phyloP scores from a whole-genome alignment of 139 green algal genomes.

The Chlorella ohadii region DNA sequence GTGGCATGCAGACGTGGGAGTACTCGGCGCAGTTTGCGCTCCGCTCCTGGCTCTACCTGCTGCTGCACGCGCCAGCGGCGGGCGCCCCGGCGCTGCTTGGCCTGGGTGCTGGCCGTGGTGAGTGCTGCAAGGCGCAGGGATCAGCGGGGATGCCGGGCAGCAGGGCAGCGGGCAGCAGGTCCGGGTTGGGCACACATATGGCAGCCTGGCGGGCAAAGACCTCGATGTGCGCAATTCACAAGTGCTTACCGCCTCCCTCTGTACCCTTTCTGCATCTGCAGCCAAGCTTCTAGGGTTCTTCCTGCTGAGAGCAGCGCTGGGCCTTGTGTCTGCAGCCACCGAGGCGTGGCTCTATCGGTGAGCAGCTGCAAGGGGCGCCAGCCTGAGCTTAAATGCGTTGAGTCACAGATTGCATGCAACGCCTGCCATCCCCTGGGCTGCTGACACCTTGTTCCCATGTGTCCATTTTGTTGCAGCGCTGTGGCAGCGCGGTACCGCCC shows the following conservation, averaged over 20 bases:
- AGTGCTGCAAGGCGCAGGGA: not conserved
- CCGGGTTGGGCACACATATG: not conserved
- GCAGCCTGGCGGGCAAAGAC: too few species aligned
- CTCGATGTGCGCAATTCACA: too few species aligned
- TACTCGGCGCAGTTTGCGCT: constrained; percentile 85
- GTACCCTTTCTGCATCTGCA: not conserved
- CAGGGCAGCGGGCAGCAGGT: not conserved
- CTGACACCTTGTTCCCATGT: not conserved
- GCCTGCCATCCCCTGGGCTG: too few species aligned
- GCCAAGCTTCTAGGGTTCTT: constrained; percentile 71
- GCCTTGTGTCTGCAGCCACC: constrained; percentile 51
- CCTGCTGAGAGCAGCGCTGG: constrained; percentile 57
- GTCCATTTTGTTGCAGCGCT: constrained; percentile 36
- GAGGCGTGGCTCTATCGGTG: constrained; percentile 69
- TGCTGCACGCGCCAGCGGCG: constrained; percentile 69
- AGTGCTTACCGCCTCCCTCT: not conserved
- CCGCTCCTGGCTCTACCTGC: constrained; percentile 84
- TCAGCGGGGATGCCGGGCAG: not conserved
- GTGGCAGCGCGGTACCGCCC: constrained; percentile 19
- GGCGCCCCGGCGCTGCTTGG: constrained; percentile 36
- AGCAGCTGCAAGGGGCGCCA: not conserved
- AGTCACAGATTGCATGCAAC: not conserved
- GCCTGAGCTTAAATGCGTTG: too few species aligned
- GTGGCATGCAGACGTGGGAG: constrained; percentile 85
- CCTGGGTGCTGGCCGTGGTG: constrained; percentile 42